phyloP scores from a whole-genome alignment of 164 flowering plant genomes.

The Tetracentron sinense region DNA sequence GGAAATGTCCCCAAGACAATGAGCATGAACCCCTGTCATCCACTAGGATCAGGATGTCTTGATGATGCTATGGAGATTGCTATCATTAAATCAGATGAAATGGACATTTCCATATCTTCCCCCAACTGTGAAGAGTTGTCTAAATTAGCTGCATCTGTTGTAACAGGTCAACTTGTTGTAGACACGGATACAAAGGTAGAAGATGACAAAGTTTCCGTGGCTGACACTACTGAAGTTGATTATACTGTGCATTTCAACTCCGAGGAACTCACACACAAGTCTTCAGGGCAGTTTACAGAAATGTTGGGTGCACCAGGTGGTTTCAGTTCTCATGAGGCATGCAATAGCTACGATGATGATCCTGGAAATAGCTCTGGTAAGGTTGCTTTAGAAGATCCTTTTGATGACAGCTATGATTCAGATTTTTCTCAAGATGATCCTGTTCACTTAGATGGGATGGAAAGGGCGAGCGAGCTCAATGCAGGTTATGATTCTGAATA shows the following conservation, averaged over 20 bases:
- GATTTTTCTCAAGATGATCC: conserved; percentile 33
- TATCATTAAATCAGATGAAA: conserved; percentile 1
- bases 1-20: not conserved
- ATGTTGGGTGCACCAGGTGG: no score
- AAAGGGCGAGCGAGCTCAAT: conserved; percentile 24
- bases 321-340: conserved; percentile 12
- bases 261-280: conserved; percentile 10
- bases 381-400: conserved; percentile 12
- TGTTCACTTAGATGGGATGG: conserved; percentile 9
- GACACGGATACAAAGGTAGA: conserved; percentile 3
- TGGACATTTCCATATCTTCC: conserved; percentile 1
- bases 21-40: not conserved
- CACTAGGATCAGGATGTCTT: not conserved
- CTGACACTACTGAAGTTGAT: conserved; percentile 11
- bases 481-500: conserved; percentile 63
- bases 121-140: not conserved
- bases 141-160: conserved; percentile 10
- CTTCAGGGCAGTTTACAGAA: conserved; percentile 7
- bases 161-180: conserved; percentile 1
- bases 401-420: conserved; percentile 22
- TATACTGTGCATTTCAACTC: conserved; percentile 3
- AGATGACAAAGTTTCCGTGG: conserved; percentile 4
- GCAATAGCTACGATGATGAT: conserved; percentile 17
- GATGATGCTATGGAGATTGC: not conserved
- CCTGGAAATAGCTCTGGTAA: conserved; percentile 13